A percentile compares a stretch with the other conserved stretches of the same genome.
These are phyloP conservation scores for Antonospora locustae DNA, from an alignment of 371 early-diverging fungal species.

Conservation along the genomic window DNA sequence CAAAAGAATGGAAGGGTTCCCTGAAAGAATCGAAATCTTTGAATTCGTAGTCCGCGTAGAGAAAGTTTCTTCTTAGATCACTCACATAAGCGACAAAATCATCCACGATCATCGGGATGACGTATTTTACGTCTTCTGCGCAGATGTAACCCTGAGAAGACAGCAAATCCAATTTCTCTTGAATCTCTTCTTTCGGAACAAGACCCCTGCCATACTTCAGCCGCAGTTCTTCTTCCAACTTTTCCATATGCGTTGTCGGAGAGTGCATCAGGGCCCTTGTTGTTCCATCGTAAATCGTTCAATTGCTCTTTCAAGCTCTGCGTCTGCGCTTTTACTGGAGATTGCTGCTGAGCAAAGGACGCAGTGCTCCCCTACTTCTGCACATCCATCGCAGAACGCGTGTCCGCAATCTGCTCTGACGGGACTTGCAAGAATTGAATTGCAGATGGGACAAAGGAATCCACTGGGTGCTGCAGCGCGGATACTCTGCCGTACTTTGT, in stretches of 20 bases:
- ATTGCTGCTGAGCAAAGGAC: conserved; percentile 38
- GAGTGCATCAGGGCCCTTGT: too few species aligned
- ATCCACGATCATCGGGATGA: too few species aligned
- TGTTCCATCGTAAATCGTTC: too few species aligned
- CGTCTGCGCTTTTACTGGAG: too few species aligned
- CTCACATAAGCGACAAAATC: too few species aligned
- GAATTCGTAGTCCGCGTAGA: too few species aligned
- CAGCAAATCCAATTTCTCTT: not conserved
- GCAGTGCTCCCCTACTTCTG: conserved; percentile 27
- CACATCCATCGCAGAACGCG: conserved; percentile 48
- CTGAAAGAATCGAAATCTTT: too few species aligned
- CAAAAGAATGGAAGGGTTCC: too few species aligned
- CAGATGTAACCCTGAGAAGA: too few species aligned
- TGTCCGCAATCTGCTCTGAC: conserved; percentile 48
- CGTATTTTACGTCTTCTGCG: too few species aligned
- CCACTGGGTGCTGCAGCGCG: conserved; percentile 19
- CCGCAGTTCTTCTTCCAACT: conserved; percentile 14
- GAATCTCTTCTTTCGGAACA: conserved; percentile 13
- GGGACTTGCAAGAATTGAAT: conserved; percentile 42
- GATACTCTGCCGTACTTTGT: conserved; percentile 22
- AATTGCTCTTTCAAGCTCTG: too few species aligned
- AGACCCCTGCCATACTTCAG: conserved; percentile 16
- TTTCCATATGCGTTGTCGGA: conserved; percentile 19
- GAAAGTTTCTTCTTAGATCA: too few species aligned
- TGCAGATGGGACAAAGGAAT: conserved; percentile 47